phyloP scores from a whole-genome alignment of 192 early-diverging fungal genomes.

The Rhizoclosmatium sp. region DNA sequence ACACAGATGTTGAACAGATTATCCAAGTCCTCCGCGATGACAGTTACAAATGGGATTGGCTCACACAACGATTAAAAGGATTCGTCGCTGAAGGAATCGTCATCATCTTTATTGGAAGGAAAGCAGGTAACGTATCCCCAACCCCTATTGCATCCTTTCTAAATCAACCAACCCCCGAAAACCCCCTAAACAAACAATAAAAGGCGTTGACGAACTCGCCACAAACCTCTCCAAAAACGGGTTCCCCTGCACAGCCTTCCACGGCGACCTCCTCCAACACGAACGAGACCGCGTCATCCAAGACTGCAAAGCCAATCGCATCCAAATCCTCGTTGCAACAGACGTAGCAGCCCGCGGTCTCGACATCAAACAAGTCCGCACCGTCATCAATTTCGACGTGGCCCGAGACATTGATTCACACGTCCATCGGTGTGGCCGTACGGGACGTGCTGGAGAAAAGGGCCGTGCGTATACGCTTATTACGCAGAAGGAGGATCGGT shows the following conservation, averaged over 20 bases:
- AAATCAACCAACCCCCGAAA: background rate
- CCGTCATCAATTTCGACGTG: slow-evolving; percentile 83
- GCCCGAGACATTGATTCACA: slow-evolving; percentile 86
- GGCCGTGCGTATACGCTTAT: slow-evolving; percentile 94
- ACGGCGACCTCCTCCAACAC: slow-evolving; percentile 80
- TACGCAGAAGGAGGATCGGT: slow-evolving; percentile 81
- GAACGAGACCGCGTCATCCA: slow-evolving; percentile 77
- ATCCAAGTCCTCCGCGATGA: slow-evolving; percentile 72
- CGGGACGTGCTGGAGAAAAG: slow-evolving; percentile 93
- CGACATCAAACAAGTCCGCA: slow-evolving; percentile 78
- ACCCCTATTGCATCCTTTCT: background rate
- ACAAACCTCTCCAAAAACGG: slow-evolving; percentile 66
- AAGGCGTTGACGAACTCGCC: slow-evolving; percentile 72
- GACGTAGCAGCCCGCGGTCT: slow-evolving; percentile 75
- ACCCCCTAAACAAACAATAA: background rate
- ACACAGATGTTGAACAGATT: slow-evolving; percentile 78
- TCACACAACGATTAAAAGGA: slow-evolving; percentile 59
- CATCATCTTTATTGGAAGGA: slow-evolving; percentile 78
- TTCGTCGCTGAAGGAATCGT: slow-evolving; percentile 72
- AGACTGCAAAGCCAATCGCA: slow-evolving; percentile 71
- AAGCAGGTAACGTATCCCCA: slow-evolving; percentile 51
- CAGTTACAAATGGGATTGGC: slow-evolving; percentile 78
- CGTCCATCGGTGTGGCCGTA: slow-evolving; percentile 93
- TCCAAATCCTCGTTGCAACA: slow-evolving; percentile 63
- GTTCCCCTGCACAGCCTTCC: slow-evolving; percentile 68